Evolutionary conservation across 768 basidiomycete species (phyloP), one percentile per base, ranked within the genome.

Genomic region (Mycena galericulata): DNA sequence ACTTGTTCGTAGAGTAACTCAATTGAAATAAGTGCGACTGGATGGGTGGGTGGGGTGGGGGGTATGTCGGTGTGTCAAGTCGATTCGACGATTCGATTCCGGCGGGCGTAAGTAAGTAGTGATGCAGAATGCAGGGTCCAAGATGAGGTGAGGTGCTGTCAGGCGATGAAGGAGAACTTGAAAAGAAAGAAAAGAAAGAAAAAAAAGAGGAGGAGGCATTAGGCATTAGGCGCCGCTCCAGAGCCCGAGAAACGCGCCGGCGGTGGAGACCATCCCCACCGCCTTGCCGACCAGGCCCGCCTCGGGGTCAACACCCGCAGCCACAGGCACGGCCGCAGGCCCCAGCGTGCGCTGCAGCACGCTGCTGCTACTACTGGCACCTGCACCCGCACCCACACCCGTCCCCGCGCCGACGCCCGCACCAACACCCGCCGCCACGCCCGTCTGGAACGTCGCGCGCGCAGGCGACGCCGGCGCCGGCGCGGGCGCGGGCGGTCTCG

Each of bases 201-300:
- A 40, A 26, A 30, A 27, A 29, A 8, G 14, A 40, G 1, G 9
- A 14, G 26, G 29, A 34, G 9, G 27, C 38, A 20, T 7, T 6
- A 18, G 32, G 15, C 36, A 40, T 34, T 27, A 55, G 10, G 50
- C 62, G 36, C 67, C 67, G 55, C 67, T 55, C 86, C 86, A 87
- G 40, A 85, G 74, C 56, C 93, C 92, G 22, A 96, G 75, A 72
- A 92, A 90, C 47, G 92, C 92, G 22, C 93, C 90, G 2, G 95
- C 95, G 57, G 86, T 90, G 47, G 88, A 90, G 65, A 96, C 92
- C 43, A 96, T 92, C 59, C 92, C 93, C 22, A 90, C 92, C 26
- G 94, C 85, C 75, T 86, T 86, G 51, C 79, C 80, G 30, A 86
- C 82, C 26, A 86, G 83, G 38, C 82, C 81, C 27, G 61, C 62